Percentiles rank a stretch among this genome's conserved stretches.
These are phyloP conservation scores for Penicillium sclerotigenum DNA, from an alignment of 2,329 filamentous ascomycete species.

Conservation along the genomic window DNA sequence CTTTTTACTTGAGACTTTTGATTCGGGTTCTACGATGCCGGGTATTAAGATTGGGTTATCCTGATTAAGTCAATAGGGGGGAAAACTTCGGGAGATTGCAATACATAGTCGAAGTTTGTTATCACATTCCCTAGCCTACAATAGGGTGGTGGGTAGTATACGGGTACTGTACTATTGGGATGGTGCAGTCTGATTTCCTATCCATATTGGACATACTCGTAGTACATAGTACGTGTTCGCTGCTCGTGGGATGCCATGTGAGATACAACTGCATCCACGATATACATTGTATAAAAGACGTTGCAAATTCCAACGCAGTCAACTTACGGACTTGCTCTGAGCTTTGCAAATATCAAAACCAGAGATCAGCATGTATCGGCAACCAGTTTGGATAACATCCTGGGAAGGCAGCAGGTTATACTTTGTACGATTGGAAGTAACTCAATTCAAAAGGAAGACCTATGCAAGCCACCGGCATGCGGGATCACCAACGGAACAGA, in stretches of 20 bases:
- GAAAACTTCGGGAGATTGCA: not conserved
- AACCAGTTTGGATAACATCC: not conserved
- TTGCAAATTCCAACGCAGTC: not conserved
- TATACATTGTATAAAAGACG: not conserved
- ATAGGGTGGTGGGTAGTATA: not conserved
- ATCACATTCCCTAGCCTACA: not conserved
- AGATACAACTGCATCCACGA: not conserved
- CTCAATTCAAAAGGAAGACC: not conserved
- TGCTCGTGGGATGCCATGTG: not conserved
- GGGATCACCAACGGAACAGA: slow-evolving; percentile 1
- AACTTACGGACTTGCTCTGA: not conserved
- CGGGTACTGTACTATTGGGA: not conserved
- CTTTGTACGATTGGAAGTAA: not conserved
- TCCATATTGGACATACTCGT: not conserved
- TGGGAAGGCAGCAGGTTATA: not conserved
- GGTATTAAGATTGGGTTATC: not conserved
- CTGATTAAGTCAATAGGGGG: slow-evolving; percentile 3
- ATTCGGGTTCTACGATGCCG: slow-evolving; percentile 4
- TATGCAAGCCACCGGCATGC: not conserved
- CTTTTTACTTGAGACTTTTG: not conserved
- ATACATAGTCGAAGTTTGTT: not conserved
- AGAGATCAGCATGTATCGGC: slow-evolving; percentile 5
- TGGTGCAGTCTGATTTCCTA: not conserved
- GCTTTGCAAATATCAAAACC: slow-evolving; percentile 2
- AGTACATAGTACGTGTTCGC: not conserved